Evolutionary conservation across 805 yeast species (phyloP).

Genomic region (Lachancea sp.): DNA sequence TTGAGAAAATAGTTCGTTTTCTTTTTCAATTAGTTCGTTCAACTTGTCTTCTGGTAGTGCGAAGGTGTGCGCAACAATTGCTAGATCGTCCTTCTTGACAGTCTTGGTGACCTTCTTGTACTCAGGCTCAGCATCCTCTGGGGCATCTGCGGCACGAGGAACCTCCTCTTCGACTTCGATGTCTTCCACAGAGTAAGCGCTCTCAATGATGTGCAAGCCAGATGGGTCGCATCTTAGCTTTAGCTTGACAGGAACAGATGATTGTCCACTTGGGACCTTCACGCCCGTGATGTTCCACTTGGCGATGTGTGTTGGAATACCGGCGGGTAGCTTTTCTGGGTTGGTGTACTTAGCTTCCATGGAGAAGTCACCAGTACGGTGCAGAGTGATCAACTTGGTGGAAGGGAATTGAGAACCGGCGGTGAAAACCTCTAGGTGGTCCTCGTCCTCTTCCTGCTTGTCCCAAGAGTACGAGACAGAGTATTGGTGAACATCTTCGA

Average conservation of each 20-base stretch:
- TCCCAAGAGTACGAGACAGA: constrained; percentile 95
- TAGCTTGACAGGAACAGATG: constrained; percentile 76
- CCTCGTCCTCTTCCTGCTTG: constrained; percentile 82
- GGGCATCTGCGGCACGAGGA: constrained; percentile 45
- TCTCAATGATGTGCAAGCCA: constrained; percentile 88
- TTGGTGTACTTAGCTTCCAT: constrained; percentile 82
- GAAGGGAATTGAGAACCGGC: constrained; percentile 88
- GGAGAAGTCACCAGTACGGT: constrained; percentile 83
- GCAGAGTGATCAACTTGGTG: constrained; percentile 89
- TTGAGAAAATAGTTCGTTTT: constrained; percentile 74
- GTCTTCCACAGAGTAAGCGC: constrained; percentile 93
- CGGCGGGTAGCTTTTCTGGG: constrained; percentile 63
- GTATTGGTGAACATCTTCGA: constrained; percentile 88
- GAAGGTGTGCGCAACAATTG: constrained; percentile 53
- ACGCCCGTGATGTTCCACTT: constrained; percentile 87
- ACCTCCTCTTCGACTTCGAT: constrained; percentile 81
- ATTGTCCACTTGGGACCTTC: constrained; percentile 67
- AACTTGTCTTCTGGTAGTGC: constrained; percentile 52
- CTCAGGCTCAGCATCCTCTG: constrained; percentile 69
- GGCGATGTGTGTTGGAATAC: constrained; percentile 60
- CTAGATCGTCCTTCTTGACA: constrained; percentile 81
- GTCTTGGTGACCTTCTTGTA: constrained; percentile 86
- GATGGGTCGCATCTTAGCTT: constrained; percentile 96
- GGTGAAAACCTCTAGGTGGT: constrained; percentile 95
- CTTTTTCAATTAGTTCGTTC: constrained; percentile 68